These are phyloP conservation scores for Exophiala viscosa DNA, from an alignment of 2,329 filamentous ascomycete genomes.

Conservation along the genomic window DNA sequence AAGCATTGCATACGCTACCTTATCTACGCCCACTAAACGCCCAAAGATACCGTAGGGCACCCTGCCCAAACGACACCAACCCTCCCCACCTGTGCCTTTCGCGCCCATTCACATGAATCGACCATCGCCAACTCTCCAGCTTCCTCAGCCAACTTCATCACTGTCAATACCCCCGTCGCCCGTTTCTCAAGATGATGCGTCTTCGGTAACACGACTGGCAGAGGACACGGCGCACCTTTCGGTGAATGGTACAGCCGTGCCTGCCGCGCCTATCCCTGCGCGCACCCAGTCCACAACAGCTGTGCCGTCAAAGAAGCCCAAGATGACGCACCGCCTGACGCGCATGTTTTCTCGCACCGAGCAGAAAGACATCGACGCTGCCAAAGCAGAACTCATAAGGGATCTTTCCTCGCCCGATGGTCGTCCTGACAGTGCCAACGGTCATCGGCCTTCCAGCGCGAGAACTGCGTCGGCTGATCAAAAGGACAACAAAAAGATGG, in stretches of 20 bases:
- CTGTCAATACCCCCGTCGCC: constrained; percentile 14
- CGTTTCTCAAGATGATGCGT: constrained; percentile 19
- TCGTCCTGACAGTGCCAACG: constrained; percentile 30
- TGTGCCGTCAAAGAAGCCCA: constrained; percentile 33
- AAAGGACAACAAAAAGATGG: constrained; percentile 30
- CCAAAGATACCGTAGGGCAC: constrained; percentile 18
- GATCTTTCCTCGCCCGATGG: constrained; percentile 29
- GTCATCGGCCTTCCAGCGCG: constrained; percentile 23
- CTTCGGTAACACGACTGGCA: constrained; percentile 40
- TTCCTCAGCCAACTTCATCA: constrained; percentile 12
- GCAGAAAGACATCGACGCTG: constrained; percentile 35
- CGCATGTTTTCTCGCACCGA: constrained; percentile 46
- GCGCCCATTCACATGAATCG: constrained; percentile 25
- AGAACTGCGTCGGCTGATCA: constrained; percentile 33
- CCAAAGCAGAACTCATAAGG: constrained; percentile 18
- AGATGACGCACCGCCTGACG: constrained; percentile 44
- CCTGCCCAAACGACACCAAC: constrained; percentile 12
- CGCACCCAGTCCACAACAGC: constrained; percentile 6
- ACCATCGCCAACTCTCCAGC: constrained; percentile 13
- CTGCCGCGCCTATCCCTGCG: constrained; percentile 23
- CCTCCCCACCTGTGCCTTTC: constrained; percentile 8
- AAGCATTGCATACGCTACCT: constrained; percentile 8
- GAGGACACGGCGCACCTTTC: constrained; percentile 42
- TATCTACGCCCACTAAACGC: constrained; percentile 25
- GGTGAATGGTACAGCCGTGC: constrained; percentile 36